These are phyloP conservation scores for Aspergillus sclerotialis DNA, from an alignment of 2,329 filamentous ascomycete genomes.

Conservation along the genomic window DNA sequence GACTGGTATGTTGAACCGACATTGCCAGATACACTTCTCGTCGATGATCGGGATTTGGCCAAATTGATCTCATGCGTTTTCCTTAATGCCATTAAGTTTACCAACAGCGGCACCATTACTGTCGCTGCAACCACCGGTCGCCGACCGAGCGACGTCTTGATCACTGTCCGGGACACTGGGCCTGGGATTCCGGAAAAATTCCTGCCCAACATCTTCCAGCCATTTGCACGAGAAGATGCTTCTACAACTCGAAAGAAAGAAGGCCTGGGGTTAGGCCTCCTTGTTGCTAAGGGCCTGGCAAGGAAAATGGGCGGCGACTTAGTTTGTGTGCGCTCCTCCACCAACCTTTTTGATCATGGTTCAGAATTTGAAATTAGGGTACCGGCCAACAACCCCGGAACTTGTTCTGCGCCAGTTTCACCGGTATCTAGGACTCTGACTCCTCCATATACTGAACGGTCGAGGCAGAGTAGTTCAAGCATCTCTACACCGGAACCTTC, in stretches of 20 bases:
- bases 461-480: slow-evolving; percentile 15
- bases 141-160: slow-evolving; percentile 49
- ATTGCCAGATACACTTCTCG: slow-evolving; percentile 40
- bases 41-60: slow-evolving; percentile 57
- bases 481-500: slow-evolving; percentile 14
- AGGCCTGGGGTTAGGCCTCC: slow-evolving; percentile 60
- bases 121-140: slow-evolving; percentile 48
- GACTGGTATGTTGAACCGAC: slow-evolving; percentile 42
- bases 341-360: slow-evolving; percentile 53
- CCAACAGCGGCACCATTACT: slow-evolving; percentile 55
- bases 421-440: slow-evolving; percentile 39
- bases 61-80: slow-evolving; percentile 59
- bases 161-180: slow-evolving; percentile 60
- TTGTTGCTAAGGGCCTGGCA: slow-evolving; percentile 66
- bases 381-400: slow-evolving; percentile 46
- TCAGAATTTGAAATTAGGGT: slow-evolving; percentile 64
- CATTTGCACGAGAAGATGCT: slow-evolving; percentile 62
- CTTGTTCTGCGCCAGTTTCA: slow-evolving; percentile 42
- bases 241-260: slow-evolving; percentile 62
- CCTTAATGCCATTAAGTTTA: slow-evolving; percentile 65
- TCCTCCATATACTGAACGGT: slow-evolving; percentile 15
- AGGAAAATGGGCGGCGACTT: slow-evolving; percentile 64
- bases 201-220: slow-evolving; percentile 60
- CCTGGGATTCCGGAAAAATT: slow-evolving; percentile 62
- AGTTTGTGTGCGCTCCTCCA: slow-evolving; percentile 56